Evolutionary conservation across 768 basidiomycete genomes (phyloP).

Genomic region (Dioszegia crocea): DNA sequence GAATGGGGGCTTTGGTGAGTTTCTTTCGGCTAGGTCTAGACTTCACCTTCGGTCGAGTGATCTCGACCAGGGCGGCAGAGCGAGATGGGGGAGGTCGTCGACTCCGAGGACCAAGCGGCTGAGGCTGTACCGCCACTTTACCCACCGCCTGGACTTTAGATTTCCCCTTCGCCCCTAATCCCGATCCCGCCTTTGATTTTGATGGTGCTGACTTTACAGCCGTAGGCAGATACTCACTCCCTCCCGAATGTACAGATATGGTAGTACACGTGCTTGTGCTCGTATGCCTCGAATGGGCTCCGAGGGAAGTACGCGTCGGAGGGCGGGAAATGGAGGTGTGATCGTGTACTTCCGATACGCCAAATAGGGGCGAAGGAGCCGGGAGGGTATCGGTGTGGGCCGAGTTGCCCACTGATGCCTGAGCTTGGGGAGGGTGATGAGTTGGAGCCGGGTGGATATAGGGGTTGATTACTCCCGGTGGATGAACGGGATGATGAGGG

Average conservation of each 20-base stretch:
- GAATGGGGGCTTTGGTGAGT: no score
- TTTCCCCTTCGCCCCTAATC: background rate
- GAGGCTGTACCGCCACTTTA: background rate
- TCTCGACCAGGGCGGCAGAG: no score
- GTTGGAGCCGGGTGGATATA: no score
- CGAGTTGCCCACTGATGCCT: background rate
- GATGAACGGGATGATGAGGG: no score
- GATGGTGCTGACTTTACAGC: background rate
- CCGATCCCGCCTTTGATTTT: background rate
- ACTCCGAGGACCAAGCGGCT: background rate
- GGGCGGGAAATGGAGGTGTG: background rate
- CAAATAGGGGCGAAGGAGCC: background rate
- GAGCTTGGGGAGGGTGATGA: no score
- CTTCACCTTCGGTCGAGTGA: no score
- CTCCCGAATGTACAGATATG: background rate
- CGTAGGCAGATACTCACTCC: background rate
- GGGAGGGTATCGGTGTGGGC: background rate
- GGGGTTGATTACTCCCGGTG: no score
- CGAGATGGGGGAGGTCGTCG: no score
- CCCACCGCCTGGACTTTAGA: background rate
- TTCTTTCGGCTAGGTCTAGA: no score
- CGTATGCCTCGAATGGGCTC: constrained; percentile 1
- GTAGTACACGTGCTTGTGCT: background rate
- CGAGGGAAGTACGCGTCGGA: background rate
- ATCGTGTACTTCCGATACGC: background rate